Evolutionary conservation across 495 filamentous ascomycete species (phyloP).

Genomic region (Chaetomium fimeti): DNA sequence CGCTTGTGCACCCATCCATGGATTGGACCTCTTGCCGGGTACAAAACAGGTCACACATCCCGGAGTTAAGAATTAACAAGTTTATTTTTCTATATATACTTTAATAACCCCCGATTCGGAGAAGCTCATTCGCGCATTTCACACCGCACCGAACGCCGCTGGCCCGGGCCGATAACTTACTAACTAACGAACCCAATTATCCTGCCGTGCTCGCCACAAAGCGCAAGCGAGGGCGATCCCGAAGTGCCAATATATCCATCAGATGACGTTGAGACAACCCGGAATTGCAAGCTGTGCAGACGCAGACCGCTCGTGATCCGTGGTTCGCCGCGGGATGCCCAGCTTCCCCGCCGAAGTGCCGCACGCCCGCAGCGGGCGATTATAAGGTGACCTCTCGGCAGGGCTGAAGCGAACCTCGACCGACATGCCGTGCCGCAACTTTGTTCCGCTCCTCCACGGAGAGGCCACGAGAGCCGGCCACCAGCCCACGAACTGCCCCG

Average conservation of each 20-base stretch:
- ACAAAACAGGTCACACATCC: neutral
- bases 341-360: neutral
- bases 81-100: neutral
- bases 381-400: slow-evolving; percentile 5
- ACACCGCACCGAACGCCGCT: neutral
- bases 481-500: neutral
- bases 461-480: no score
- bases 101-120: neutral
- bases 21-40: slow-evolving; percentile 7
- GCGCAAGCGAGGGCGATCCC: neutral
- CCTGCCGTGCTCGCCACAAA: neutral
- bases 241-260: neutral
- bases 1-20: slow-evolving; percentile 2
- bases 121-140: neutral
- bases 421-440: neutral
- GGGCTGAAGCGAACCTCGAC: slow-evolving; percentile 4
- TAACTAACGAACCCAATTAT: no score
- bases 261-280: slow-evolving; percentile 12
- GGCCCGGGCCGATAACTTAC: neutral
- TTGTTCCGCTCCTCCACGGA: neutral
- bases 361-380: neutral
- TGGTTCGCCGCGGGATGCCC: neutral
- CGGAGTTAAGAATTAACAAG: neutral
- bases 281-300: neutral
- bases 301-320: neutral